phyloP scores from a whole-genome alignment of 2,329 filamentous ascomycete species.

The Ceratocystis variospora region DNA sequence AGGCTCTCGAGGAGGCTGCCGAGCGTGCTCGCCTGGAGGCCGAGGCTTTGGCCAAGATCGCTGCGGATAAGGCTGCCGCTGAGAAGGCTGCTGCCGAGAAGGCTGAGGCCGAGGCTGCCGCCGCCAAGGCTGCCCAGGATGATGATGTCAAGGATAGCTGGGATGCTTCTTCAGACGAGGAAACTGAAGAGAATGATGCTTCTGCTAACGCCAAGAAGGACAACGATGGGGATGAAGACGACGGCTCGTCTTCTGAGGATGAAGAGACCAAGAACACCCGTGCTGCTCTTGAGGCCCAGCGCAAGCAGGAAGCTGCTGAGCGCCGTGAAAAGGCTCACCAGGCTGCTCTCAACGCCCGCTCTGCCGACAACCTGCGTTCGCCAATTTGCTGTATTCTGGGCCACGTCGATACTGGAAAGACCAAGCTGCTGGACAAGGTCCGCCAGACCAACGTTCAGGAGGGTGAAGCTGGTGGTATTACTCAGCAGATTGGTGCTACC shows the following conservation, averaged over 20 bases:
- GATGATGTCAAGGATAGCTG: conserved; percentile 83
- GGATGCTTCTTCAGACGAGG: conserved; percentile 74
- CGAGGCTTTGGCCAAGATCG: conserved; percentile 50
- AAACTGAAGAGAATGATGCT: conserved; percentile 30
- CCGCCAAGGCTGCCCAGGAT: conserved; percentile 50
- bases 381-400: conserved; percentile 99
- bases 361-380: conserved; percentile 86
- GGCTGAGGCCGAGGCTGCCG: conserved; percentile 40
- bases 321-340: conserved; percentile 81
- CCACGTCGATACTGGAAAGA: conserved; percentile 99
- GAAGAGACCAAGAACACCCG: conserved; percentile 66
- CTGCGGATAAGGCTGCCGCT: conserved; percentile 44
- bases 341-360: conserved; percentile 78
- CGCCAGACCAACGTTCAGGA: conserved; percentile 98
- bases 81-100: conserved; percentile 45
- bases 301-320: conserved; percentile 79
- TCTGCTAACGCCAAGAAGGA: conserved; percentile 30
- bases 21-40: conserved; percentile 55
- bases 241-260: conserved; percentile 51
- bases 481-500: conserved; percentile 97
- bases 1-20: conserved; percentile 63
- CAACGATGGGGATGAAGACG: conserved; percentile 32
- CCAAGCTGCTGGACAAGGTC: conserved; percentile 97
- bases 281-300: conserved; percentile 55
- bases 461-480: conserved; percentile 98